A percentile compares a stretch with the other conserved stretches of the same genome.
Conservation (phyloP, 805 yeast genomes). For the Hanseniaspora occidentalis region DNA sequence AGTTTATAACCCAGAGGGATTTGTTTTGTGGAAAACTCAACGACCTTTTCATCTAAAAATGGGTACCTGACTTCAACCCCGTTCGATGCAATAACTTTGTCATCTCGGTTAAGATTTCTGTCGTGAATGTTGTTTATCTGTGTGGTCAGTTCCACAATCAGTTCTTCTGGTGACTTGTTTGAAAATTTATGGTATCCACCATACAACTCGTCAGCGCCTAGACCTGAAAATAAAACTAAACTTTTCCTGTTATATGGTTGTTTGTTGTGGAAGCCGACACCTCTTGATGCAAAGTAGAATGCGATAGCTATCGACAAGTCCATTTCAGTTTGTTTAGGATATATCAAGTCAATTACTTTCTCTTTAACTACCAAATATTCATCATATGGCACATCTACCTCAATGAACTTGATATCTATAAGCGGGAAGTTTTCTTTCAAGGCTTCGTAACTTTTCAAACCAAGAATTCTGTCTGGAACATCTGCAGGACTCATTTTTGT, state of each 20-base stretch:
- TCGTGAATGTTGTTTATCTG: conserved; percentile 67
- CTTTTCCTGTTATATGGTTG: conserved; percentile 36
- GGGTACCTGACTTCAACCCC: conserved; percentile 89
- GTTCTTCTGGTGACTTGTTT: conserved; percentile 28
- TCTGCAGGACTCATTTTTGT: conserved; percentile 42
- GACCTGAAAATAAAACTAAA: conserved; percentile 73
- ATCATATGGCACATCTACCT: conserved; percentile 61
- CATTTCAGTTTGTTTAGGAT: conserved; percentile 85
- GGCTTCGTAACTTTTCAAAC: conserved; percentile 45
- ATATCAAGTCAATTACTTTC: conserved; percentile 54
- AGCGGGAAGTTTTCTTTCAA: conserved; percentile 33
- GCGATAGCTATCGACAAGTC: conserved; percentile 93
- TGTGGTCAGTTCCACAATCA: conserved; percentile 46
- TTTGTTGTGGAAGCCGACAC: conserved; percentile 26
- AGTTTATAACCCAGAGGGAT: conserved; percentile 39
- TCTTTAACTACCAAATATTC: conserved; percentile 42
- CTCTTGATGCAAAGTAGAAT: conserved; percentile 78
- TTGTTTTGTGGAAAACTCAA: conserved; percentile 32
- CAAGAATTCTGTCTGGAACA: conserved; percentile 82
- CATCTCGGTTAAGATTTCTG: conserved; percentile 84
- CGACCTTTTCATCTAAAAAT: conserved; percentile 53
- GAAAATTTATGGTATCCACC: conserved; percentile 91
- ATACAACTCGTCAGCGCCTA: conserved; percentile 94
- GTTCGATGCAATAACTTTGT: conserved; percentile 73
- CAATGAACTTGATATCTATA: conserved; percentile 38